These are phyloP conservation scores for Ceratocystiopsis sp. DNA, from an alignment of 2,329 filamentous ascomycete genomes.

Conservation along the genomic window DNA sequence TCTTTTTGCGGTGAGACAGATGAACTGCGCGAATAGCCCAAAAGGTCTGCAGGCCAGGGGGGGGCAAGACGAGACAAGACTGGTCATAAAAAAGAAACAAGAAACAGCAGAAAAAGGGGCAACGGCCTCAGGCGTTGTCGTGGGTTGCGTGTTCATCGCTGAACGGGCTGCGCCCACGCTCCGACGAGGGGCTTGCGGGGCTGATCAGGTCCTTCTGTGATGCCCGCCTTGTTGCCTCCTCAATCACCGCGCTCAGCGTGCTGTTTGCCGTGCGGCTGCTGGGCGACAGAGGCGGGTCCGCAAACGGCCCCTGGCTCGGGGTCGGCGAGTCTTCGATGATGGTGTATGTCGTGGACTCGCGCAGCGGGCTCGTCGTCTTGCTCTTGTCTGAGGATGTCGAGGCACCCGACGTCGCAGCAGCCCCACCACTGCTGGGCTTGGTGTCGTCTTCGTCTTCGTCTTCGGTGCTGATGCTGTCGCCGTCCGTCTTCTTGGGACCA, in stretches of 20 bases:
- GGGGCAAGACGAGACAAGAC: no score
- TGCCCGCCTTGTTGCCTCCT: constrained; percentile 29
- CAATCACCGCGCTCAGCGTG: constrained; percentile 34
- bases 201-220: constrained; percentile 19
- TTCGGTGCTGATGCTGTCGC: background rate
- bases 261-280: constrained; percentile 24
- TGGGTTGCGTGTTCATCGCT: constrained; percentile 40
- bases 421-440: background rate
- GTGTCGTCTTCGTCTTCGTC: background rate
- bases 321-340: constrained; percentile 32
- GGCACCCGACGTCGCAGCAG: background rate
- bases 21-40: no score
- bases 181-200: constrained; percentile 9
- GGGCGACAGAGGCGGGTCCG: constrained; percentile 29
- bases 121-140: constrained; percentile 18
- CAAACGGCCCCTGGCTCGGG: constrained; percentile 40
- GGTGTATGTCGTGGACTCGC: constrained; percentile 28
- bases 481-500: constrained; percentile 25
- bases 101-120: background rate
- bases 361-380: constrained; percentile 2
- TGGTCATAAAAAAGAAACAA: background rate
- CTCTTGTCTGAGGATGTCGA: background rate
- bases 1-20: no score
- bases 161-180: constrained; percentile 31
- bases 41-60: no score